Base-by-base conservation (phyloP, 1,284 basidiomycete genomes). In the Meripilus lineatus region DNA sequence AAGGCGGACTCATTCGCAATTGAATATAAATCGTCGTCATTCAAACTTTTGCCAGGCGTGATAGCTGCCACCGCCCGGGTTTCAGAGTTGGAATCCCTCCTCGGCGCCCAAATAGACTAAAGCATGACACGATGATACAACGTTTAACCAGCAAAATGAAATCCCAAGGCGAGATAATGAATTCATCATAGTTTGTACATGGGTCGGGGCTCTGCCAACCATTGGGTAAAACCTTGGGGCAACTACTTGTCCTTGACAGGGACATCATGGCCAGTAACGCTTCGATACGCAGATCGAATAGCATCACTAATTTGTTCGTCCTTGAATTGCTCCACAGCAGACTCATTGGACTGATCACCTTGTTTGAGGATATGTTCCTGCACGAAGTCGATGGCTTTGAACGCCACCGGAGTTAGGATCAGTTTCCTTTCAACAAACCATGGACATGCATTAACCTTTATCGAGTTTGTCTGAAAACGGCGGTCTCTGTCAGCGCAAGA, bases 311-410 rank as follows among this genome's bases (percentile, higher is more conserved):
- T 68, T 44, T 64, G 56, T 45, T 64, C 62, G 46, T 70, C 68
- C 50, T 70, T 70, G 21, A 63, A 53, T 45, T 70, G 68, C 50
- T 71, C 70, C 6, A 66, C 5, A 1, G 65, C 65, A 6, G 60
- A 61, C 51, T 72, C 70, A 49, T 70, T 54, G 24, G 58, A 47
- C 52, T 72, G 69, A 20, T 59, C 50, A 21, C 68, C 69, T 47
- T 67, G 52, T 40, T 58, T 57, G 15, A 71, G 48, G 22, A 71
- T 52, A 43, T 71, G 64, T 48, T 70, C 63, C 50, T 72, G 69
- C 34, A 69, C 58, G 39, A 67, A 62, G 47, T 71, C 68, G 48
- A 70, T 64, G 11, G 64, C 68, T 69, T 30, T 10, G 28, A 10
- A 8, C 8, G 28, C n/a, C n/a, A 30, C n/a, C 28, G 28, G 28